Conservation (phyloP, 257 asterid genomes). For the Solanum chaucha region DNA sequence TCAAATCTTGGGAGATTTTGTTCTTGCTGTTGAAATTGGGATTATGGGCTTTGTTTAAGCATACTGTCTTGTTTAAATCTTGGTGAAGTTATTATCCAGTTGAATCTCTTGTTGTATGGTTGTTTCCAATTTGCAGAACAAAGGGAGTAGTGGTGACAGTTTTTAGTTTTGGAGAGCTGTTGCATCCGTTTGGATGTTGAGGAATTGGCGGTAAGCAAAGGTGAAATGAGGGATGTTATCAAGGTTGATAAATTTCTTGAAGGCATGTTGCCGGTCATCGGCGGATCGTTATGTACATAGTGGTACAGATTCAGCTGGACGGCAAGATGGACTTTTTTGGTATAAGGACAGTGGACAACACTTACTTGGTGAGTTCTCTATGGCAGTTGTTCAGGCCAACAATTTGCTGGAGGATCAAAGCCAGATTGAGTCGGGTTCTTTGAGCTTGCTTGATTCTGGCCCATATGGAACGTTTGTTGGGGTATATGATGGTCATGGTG, state of each 20-base stretch:
- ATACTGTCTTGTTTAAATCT: not conserved
- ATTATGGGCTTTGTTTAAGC: not conserved
- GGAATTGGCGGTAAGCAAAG: slow-evolving; percentile 24
- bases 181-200: slow-evolving; percentile 51
- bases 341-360: slow-evolving; percentile 36
- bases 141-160: not conserved
- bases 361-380: slow-evolving; percentile 40
- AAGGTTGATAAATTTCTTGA: slow-evolving; percentile 34
- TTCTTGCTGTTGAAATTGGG: not conserved
- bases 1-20: not conserved
- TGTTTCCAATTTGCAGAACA: slow-evolving; percentile 1
- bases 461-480: slow-evolving; percentile 43
- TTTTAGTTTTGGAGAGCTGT: not conserved
- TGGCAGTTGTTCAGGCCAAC: slow-evolving; percentile 50
- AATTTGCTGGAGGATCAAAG: slow-evolving; percentile 47
- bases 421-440: slow-evolving; percentile 43
- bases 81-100: not conserved
- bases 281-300: slow-evolving; percentile 11
- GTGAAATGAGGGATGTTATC: slow-evolving; percentile 62
- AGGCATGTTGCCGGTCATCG: slow-evolving; percentile 40
- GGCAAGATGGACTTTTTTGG: slow-evolving; percentile 47
- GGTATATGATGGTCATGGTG: slow-evolving; percentile 53
- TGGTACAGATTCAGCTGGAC: slow-evolving; percentile 33
- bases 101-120: not conserved
- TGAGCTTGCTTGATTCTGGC: slow-evolving; percentile 38